A percentile compares a stretch with the other conserved stretches of the same genome.
phyloP scores from a whole-genome alignment of 2,329 filamentous ascomycete species.

The Botrytis galanthina region DNA sequence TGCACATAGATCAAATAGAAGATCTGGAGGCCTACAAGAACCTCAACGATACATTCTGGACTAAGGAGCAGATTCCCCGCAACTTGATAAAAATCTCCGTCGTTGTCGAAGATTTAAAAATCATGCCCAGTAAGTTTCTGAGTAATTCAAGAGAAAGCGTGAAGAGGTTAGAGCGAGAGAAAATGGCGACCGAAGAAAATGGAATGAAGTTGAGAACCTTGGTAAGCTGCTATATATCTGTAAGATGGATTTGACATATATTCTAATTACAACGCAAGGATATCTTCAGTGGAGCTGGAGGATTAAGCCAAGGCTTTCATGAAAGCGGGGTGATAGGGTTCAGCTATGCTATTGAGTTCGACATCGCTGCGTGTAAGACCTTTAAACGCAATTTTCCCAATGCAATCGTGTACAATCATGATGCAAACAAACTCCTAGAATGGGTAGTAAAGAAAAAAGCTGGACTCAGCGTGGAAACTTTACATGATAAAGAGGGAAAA shows the following conservation, averaged over 20 bases:
- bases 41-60: conserved; percentile 27
- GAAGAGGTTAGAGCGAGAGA: no score
- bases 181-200: no score
- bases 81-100: not conserved
- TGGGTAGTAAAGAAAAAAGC: conserved; percentile 4
- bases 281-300: conserved; percentile 23
- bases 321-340: conserved; percentile 12
- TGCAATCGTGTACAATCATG: conserved; percentile 4
- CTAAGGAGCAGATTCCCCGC: conserved; percentile 16
- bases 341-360: conserved; percentile 20
- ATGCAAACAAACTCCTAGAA: conserved; percentile 17
- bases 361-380: conserved; percentile 9
- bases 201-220: no score
- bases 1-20: conserved; percentile 22
- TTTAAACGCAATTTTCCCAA: conserved; percentile 11
- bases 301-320: conserved; percentile 20
- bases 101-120: not conserved
- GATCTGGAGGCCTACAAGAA: conserved; percentile 28
- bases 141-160: no score
- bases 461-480: not conserved
- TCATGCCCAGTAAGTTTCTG: no score
- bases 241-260: no score
- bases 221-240: no score
- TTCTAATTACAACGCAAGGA: not conserved
- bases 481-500: not conserved